Conservation (phyloP, 495 filamentous ascomycete species). For the Clohesyomyces aquaticus region DNA sequence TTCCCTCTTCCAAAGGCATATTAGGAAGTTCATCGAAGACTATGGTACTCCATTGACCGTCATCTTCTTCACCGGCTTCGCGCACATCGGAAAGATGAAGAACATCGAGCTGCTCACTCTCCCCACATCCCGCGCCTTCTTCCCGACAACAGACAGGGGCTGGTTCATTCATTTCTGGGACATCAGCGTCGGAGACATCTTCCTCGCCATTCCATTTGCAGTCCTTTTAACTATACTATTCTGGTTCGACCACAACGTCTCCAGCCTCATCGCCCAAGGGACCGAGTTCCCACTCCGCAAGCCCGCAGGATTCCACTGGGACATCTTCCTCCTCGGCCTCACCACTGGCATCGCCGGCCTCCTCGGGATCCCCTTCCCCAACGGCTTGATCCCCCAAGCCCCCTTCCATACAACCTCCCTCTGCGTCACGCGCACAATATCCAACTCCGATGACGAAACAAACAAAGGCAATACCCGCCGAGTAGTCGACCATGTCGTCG, state of each 20-base stretch:
- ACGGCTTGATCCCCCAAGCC: slow-evolving; percentile 79
- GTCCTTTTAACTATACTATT: slow-evolving; percentile 85
- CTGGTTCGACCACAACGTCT: slow-evolving; percentile 79
- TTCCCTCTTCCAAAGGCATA: slow-evolving; percentile 42
- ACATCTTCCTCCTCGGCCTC: slow-evolving; percentile 85
- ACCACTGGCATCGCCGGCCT: slow-evolving; percentile 85
- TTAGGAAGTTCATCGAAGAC: slow-evolving; percentile 49
- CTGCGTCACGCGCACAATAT: slow-evolving; percentile 41
- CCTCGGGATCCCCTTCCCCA: slow-evolving; percentile 86
- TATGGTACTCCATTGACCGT: slow-evolving; percentile 66
- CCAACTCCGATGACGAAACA: slow-evolving; percentile 54
- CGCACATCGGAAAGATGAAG: slow-evolving; percentile 79
- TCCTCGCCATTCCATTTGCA: slow-evolving; percentile 87
- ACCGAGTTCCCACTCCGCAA: slow-evolving; percentile 90
- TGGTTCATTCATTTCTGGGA: slow-evolving; percentile 95
- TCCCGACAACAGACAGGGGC: slow-evolving; percentile 72
- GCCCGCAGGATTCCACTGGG: slow-evolving; percentile 95
- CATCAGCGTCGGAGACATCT: slow-evolving; percentile 71
- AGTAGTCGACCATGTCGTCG: slow-evolving; percentile 68
- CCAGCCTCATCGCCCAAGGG: slow-evolving; percentile 84
- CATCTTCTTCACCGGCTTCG: slow-evolving; percentile 86
- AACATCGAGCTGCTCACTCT: slow-evolving; percentile 54
- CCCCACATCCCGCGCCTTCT: slow-evolving; percentile 65
- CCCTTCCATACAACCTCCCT: slow-evolving; percentile 89
- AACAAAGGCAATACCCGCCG: slow-evolving; percentile 65